Percentiles rank a stretch among this genome's conserved stretches.
These are phyloP conservation scores for Cucumis cinereus DNA, from an alignment of 306 rosid genomes.

Conservation along the genomic window DNA sequence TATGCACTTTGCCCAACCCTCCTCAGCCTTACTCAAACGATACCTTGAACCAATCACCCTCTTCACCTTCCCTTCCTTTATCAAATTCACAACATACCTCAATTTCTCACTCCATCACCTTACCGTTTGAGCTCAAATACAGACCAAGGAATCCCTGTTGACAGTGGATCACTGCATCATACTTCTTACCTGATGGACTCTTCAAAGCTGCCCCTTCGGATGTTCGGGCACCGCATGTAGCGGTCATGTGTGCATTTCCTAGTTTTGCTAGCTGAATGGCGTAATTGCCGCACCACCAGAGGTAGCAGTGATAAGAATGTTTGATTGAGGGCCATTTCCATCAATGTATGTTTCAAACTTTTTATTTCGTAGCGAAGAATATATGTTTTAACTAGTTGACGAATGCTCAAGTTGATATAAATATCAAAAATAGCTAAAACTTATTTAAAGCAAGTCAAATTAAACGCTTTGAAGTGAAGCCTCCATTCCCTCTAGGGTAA, in stretches of 20 bases:
- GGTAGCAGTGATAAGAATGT: slow-evolving; percentile 44
- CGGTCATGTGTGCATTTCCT: slow-evolving; percentile 44
- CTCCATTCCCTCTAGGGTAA: no score
- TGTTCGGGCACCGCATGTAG: slow-evolving; percentile 60
- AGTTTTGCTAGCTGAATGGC: slow-evolving; percentile 65
- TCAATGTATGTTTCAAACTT: no score
- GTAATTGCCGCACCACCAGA: slow-evolving; percentile 47
- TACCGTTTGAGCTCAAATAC: slow-evolving; percentile 33
- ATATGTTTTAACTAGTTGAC: no score
- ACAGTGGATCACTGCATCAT: slow-evolving; percentile 43
- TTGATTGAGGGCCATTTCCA: slow-evolving; percentile 29
- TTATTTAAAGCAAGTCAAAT: no score
- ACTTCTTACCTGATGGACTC: slow-evolving; percentile 56
- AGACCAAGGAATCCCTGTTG: slow-evolving; percentile 55
- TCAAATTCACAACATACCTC: slow-evolving; percentile 24
- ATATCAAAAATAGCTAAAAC: no score
- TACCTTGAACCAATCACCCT: slow-evolving; percentile 29
- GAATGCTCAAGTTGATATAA: no score
- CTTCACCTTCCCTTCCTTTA: slow-evolving; percentile 50
- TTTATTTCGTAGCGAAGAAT: no score
- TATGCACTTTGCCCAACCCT: slow-evolving; percentile 65
- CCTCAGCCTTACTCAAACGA: slow-evolving; percentile 54
- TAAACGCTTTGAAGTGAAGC: no score
- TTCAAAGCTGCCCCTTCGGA: slow-evolving; percentile 41
- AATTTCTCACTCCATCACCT: slow-evolving; percentile 38